Evolutionary conservation across 2,329 filamentous ascomycete genomes (phyloP).

Genomic region (Penicillium frequentans): DNA sequence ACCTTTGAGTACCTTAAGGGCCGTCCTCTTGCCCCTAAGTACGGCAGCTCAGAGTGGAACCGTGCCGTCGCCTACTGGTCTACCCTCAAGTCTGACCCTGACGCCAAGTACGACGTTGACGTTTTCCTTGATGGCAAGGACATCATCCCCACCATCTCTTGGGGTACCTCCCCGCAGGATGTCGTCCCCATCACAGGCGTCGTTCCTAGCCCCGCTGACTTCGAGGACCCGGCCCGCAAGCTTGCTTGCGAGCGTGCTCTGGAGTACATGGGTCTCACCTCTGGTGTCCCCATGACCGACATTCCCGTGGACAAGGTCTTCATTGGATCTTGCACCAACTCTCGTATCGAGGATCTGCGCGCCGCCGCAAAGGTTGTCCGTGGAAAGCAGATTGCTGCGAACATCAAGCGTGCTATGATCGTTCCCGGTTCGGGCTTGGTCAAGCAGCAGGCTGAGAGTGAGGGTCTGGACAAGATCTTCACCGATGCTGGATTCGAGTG

Average conservation of each 20-base stretch:
- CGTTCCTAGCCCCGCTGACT: constrained; percentile 90
- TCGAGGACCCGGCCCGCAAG: constrained; percentile 77
- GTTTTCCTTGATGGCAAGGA: constrained; percentile 90
- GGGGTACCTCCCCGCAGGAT: constrained; percentile 96
- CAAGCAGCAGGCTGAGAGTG: constrained; percentile 85
- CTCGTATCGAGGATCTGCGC: constrained; percentile 91
- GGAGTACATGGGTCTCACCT: constrained; percentile 91
- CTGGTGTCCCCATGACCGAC: constrained; percentile 90
- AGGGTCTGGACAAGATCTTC: constrained; percentile 94
- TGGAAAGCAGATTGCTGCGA: constrained; percentile 81
- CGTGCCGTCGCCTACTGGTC: constrained; percentile 87
- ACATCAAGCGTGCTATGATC: constrained; percentile 92
- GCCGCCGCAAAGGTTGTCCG: constrained; percentile 83
- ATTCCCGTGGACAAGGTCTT: constrained; percentile 93
- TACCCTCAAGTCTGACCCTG: constrained; percentile 79
- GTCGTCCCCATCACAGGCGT: constrained; percentile 88
- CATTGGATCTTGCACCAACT: constrained; percentile 97
- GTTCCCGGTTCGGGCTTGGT: constrained; percentile 94
- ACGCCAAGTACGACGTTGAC: constrained; percentile 84
- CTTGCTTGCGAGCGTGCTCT: constrained; percentile 75
- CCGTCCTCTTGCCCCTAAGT: constrained; percentile 81
- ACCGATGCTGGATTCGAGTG: constrained; percentile 91
- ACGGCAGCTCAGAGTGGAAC: constrained; percentile 84
- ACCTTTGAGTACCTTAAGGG: constrained; percentile 96
- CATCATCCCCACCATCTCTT: constrained; percentile 88